Base-by-base conservation (phyloP, 345 rosid species). In the Hirschfeldia incana region DNA sequence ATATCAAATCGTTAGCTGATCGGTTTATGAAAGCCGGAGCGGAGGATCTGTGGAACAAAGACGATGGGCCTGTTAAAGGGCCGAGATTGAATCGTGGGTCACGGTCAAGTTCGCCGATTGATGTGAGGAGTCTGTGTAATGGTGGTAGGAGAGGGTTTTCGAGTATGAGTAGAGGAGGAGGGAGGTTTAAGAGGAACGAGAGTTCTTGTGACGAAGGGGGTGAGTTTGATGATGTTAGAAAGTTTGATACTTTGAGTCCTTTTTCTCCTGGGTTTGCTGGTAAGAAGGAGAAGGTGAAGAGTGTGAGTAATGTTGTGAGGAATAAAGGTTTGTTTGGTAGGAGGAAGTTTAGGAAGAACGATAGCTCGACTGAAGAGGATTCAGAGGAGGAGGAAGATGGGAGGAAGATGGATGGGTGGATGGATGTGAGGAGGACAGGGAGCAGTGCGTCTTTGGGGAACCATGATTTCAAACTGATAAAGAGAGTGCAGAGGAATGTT, bases 1-100 rank as follows among this genome's bases (percentile, higher is more conserved):
- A 90, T 71, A 78, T 93, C 65, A 96, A 86, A 75, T 87, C 87
- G 15, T 80, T 96, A 6, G 97, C 99, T 55, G 95, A 93, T 84
- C 91, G 97, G 69, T 96, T 96, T 86, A 88, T 89, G 87, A 90
- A 86, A 68, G 85, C 82, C 70, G 97, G 97, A 65, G 98, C 99
- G 0, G 94, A 87, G 83, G 97, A 96, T 76, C 80, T 96, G 82
- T 96, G 98, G 98, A 93, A 93, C 29, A 88, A 93, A 57, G 84
- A 84, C 8, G 97, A 91, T 9, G 99, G 98, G 2, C 94, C 97
- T 0, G 67, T 91, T 68, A 86, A 78, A 46, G 77, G 77, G 16
- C 12, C 78, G 11, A 53, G 39, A 12, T 58, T 53, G 9, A 8
- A 26, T 66, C 74, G 46, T 62, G 65, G 83, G 78, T 65, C 81